phyloP scores from a whole-genome alignment of 2,329 filamentous ascomycete genomes.

The Aschersonia sp. region DNA sequence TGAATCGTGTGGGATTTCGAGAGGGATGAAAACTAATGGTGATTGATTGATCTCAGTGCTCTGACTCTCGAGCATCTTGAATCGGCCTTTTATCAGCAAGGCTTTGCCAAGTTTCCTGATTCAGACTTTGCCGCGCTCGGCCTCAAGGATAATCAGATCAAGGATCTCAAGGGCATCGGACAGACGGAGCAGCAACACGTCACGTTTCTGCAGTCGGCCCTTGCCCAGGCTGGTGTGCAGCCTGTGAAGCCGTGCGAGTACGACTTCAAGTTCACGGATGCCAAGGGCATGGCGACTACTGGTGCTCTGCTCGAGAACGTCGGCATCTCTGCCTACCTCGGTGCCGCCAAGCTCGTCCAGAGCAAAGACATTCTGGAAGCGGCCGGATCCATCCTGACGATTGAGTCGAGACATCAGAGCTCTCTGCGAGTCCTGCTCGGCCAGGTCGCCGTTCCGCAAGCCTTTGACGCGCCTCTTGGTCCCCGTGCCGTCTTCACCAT shows the following conservation, averaged over 20 bases:
- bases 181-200: slow-evolving; percentile 40
- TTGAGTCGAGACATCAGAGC: slow-evolving; percentile 61
- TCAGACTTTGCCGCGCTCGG: slow-evolving; percentile 45
- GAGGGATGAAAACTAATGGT: background rate
- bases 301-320: slow-evolving; percentile 59
- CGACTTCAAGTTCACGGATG: slow-evolving; percentile 55
- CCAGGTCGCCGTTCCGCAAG: slow-evolving; percentile 46
- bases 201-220: slow-evolving; percentile 32
- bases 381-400: slow-evolving; percentile 56
- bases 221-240: slow-evolving; percentile 45
- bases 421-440: slow-evolving; percentile 50
- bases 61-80: slow-evolving; percentile 65
- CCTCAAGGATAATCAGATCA: slow-evolving; percentile 13
- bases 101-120: slow-evolving; percentile 51
- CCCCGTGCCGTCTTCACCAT: slow-evolving; percentile 59
- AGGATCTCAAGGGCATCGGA: slow-evolving; percentile 46
- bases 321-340: slow-evolving; percentile 60
- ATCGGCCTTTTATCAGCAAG: slow-evolving; percentile 56
- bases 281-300: slow-evolving; percentile 51
- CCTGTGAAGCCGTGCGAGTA: slow-evolving; percentile 59
- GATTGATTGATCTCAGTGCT: slow-evolving; percentile 21
- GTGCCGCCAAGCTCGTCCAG: slow-evolving; percentile 51
- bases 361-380: slow-evolving; percentile 45
- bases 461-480: slow-evolving; percentile 56
- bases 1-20: background rate